Conservation (phyloP, 2,329 filamentous ascomycete genomes). For the Aspergillus tubingensis region DNA sequence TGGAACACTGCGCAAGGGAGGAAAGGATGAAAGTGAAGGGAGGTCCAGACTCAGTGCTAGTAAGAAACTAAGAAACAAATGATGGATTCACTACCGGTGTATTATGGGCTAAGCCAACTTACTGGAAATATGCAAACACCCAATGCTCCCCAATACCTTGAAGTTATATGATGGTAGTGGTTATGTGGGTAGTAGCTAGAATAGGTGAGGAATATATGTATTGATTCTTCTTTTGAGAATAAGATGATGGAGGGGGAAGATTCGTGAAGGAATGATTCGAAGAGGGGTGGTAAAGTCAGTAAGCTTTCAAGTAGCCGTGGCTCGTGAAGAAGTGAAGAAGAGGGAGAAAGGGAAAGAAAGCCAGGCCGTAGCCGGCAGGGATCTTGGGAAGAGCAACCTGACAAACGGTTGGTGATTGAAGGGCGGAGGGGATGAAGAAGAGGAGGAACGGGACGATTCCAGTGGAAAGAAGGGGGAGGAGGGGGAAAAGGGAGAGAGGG, state of each 20-base stretch:
- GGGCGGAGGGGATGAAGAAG: no score
- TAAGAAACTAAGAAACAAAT: neutral
- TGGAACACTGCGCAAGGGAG: neutral
- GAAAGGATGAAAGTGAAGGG: neutral
- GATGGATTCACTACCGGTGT: no score
- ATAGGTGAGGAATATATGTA: no score
- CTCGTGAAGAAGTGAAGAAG: neutral
- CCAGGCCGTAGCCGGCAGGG: constrained; percentile 1
- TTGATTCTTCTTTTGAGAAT: no score
- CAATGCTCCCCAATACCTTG: neutral
- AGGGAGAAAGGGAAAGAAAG: neutral
- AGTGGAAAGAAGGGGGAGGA: constrained; percentile 2
- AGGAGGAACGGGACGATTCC: neutral
- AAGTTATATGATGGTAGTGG: neutral
- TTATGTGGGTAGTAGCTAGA: neutral
- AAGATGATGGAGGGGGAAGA: neutral
- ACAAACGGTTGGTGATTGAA: no score
- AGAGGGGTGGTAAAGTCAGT: neutral
- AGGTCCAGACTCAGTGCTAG: neutral
- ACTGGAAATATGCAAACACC: neutral
- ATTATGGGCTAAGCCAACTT: neutral
- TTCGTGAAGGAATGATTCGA: neutral
- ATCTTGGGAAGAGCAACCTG: constrained; percentile 1
- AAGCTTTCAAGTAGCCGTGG: neutral
- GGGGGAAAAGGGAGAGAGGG: neutral